Base-by-base conservation (phyloP, 768 basidiomycete species). In the Gymnopilus junonius region DNA sequence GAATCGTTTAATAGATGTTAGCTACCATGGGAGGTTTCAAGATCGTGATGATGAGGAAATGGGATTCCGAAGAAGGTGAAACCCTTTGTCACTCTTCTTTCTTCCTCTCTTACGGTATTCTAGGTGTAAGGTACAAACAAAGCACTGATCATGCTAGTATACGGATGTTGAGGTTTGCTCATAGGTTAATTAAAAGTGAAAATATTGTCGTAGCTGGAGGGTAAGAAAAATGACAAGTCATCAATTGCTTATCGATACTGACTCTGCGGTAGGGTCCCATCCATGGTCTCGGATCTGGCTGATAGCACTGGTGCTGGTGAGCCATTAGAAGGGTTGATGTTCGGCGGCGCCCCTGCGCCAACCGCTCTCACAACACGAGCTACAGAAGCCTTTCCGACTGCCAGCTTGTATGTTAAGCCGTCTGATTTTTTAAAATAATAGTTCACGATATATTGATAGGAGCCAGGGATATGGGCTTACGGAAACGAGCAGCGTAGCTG, bases 401-500 rank as follows among this genome's bases (percentile, higher is more conserved):
- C 82, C 17, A 71, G 72, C 27, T 71, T 84, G 85, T 86, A 42
- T 37, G 79, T 48, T 35, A 21, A 3, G 17, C 14, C 51, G 29
- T 20, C 32, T 29, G 45, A 42, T 58, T 58, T 4, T 32, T 17
- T 51, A 10, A n/a, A 15, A 37, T 32, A 35, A 11, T 46, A 7
- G 54, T 57, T 34, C 39, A 40, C 31, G 21, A 31, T 27, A 39
- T 12, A 51, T 29, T 40, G 60, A 29, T 61, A 86, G 83, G 76
- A 80, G 76, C 29, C 85, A 86, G 71, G 83, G 78, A 7, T 88
- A 86, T 65, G 86, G 86, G 2, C 73, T 85, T 60, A 86, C 87
- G 25, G 88, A 90, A 70, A 87, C 85, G 2, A 88, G 85, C 67
- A 84, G 85, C 5, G 79, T 84, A 32, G 83, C 85, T 7, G 82